Conservation (phyloP, 805 yeast species). For the Zygosaccharomyces kombuchaensis region DNA sequence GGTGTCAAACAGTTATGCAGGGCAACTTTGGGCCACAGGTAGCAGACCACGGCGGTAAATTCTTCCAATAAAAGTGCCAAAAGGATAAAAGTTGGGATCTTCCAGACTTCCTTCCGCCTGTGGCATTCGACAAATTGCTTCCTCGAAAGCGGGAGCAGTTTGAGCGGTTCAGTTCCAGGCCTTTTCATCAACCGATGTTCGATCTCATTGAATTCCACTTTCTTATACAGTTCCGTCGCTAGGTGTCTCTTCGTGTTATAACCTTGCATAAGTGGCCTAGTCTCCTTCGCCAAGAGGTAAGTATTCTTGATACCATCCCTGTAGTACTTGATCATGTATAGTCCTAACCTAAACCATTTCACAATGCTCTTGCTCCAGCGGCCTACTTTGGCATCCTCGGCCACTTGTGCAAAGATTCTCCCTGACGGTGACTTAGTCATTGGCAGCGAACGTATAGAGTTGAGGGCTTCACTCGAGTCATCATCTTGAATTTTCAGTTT, state of each 20-base stretch:
- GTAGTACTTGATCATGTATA: conserved; percentile 48
- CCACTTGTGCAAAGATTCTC: conserved; percentile 30
- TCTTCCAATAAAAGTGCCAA: conserved; percentile 50
- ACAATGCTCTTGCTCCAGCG: conserved; percentile 25
- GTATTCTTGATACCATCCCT: conserved; percentile 53
- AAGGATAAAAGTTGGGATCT: conserved; percentile 50
- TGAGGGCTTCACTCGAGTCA: conserved; percentile 13
- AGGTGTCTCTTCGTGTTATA: conserved; percentile 27
- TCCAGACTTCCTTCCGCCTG: conserved; percentile 46
- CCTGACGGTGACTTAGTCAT: conserved; percentile 28
- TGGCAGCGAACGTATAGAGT: conserved; percentile 34
- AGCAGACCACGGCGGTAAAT: conserved; percentile 49
- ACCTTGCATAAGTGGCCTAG: conserved; percentile 28
- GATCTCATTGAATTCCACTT: conserved; percentile 32
- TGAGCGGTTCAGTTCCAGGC: conserved; percentile 8
- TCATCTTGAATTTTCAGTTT: conserved; percentile 3
- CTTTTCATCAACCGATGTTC: conserved; percentile 22
- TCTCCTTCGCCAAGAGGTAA: conserved; percentile 42
- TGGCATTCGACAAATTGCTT: conserved; percentile 40
- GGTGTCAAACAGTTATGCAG: conserved; percentile 59
- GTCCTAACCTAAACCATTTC: conserved; percentile 44
- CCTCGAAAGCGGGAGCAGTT: conserved; percentile 41
- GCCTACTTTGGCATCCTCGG: conserved; percentile 19
- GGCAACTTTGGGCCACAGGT: conserved; percentile 49
- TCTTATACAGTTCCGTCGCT: conserved; percentile 17